phyloP scores from a whole-genome alignment of 257 asterid species.

The Voacanga thouarsii region DNA sequence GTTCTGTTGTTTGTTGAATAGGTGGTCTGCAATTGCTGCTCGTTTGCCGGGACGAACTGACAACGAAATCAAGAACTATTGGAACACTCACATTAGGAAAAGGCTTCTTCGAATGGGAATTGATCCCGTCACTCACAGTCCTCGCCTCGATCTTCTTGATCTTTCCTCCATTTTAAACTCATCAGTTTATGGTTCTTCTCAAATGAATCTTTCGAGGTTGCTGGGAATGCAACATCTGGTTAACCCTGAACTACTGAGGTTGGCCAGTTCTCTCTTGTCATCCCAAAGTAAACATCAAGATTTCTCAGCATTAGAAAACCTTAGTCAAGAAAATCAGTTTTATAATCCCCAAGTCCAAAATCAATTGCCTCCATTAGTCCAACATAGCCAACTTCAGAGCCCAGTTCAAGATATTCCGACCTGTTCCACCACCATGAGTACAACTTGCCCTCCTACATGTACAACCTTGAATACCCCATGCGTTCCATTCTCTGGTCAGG shows the following conservation, averaged over 20 bases:
- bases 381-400: slow-evolving; percentile 35
- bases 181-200: slow-evolving; percentile 30
- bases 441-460: slow-evolving; percentile 3
- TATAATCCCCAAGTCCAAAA: slow-evolving; percentile 19
- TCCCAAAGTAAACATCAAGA: slow-evolving; percentile 37
- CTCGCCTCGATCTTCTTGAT: slow-evolving; percentile 76
- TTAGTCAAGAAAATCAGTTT: slow-evolving; percentile 28
- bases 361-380: slow-evolving; percentile 29
- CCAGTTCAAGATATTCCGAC: slow-evolving; percentile 31
- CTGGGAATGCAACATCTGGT: slow-evolving; percentile 43
- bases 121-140: slow-evolving; percentile 79
- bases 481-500: slow-evolving; percentile 22
- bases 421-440: slow-evolving; percentile 1
- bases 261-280: slow-evolving; percentile 50
- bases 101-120: slow-evolving; percentile 80
- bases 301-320: slow-evolving; percentile 21
- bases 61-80: slow-evolving; percentile 76
- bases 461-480: slow-evolving; percentile 11
- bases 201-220: slow-evolving; percentile 49
- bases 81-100: slow-evolving; percentile 80
- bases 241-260: slow-evolving; percentile 51
- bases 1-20: slow-evolving; percentile 5
- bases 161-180: slow-evolving; percentile 53
- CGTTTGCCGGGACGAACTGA: slow-evolving; percentile 80
- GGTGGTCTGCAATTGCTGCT: slow-evolving; percentile 92